phyloP scores from a whole-genome alignment of 306 rosid species.

The Chamaecrista fasciculata region DNA sequence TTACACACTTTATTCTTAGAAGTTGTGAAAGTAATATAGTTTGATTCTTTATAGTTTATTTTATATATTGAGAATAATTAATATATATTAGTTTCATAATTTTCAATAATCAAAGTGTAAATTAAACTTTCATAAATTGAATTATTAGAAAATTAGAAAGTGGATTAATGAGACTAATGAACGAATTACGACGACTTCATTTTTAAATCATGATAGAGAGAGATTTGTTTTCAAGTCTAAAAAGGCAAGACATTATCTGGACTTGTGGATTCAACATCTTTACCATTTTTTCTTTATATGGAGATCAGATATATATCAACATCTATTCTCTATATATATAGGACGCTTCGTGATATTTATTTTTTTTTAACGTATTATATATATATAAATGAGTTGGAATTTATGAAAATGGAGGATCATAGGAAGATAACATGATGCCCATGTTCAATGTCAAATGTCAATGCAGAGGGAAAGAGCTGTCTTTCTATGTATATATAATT shows the following conservation, averaged over 20 bases:
- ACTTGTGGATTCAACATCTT: background rate
- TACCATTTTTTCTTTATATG: background rate
- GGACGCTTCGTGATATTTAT: background rate
- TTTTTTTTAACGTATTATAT: background rate
- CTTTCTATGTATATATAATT: background rate
- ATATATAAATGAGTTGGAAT: background rate
- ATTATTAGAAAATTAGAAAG: background rate
- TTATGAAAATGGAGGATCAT: background rate
- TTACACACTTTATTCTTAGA: too few species aligned
- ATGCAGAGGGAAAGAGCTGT: slow-evolving; percentile 3
- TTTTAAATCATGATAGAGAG: background rate
- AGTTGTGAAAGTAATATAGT: too few species aligned
- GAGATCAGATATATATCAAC: background rate
- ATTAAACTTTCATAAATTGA: too few species aligned
- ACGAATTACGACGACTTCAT: background rate
- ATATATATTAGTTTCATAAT: too few species aligned
- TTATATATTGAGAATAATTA: too few species aligned
- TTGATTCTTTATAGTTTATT: too few species aligned
- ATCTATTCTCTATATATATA: background rate
- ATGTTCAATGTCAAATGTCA: too few species aligned
- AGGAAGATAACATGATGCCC: background rate
- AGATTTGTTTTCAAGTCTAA: background rate
- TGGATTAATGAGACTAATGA: background rate
- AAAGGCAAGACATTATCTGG: background rate
- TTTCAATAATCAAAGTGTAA: too few species aligned